Evolutionary conservation across 805 yeast species (phyloP).

Genomic region (Metschnikowia noctiluminum): DNA sequence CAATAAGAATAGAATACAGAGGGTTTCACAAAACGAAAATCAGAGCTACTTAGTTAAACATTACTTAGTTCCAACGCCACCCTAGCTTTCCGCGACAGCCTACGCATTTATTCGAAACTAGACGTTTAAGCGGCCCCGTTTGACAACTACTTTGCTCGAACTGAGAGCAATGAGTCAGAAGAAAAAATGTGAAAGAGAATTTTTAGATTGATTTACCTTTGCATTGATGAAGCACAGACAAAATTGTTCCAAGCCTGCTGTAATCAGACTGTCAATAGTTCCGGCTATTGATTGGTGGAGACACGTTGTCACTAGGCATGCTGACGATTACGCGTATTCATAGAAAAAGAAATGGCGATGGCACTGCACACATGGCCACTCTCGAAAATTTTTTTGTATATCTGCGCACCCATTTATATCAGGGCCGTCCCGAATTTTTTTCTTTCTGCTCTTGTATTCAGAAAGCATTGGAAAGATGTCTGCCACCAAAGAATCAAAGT

Average conservation of each 20-base stretch:
- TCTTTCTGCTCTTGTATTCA: slow-evolving; percentile 10
- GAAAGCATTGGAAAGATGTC: slow-evolving; percentile 38
- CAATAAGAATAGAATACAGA: too few species aligned
- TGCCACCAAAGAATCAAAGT: slow-evolving; percentile 57
- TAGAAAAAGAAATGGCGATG: slow-evolving; percentile 13
- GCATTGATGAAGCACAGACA: too few species aligned
- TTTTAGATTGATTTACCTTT: too few species aligned
- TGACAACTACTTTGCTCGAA: too few species aligned
- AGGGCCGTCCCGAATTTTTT: slow-evolving; percentile 12
- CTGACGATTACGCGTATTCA: slow-evolving; percentile 14
- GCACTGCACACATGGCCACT: slow-evolving; percentile 13
- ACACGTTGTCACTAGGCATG: slow-evolving; percentile 10
- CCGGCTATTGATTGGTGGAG: not conserved
- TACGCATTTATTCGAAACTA: too few species aligned
- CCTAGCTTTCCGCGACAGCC: too few species aligned
- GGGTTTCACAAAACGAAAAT: too few species aligned
- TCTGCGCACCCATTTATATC: slow-evolving; percentile 16
- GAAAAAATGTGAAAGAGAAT: too few species aligned
- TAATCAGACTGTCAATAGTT: not conserved
- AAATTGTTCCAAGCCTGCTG: not conserved
- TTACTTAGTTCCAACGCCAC: too few species aligned
- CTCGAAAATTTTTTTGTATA: slow-evolving; percentile 16
- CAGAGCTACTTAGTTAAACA: too few species aligned
- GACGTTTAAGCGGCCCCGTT: too few species aligned
- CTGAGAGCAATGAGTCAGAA: too few species aligned